A percentile compares a stretch with the other conserved stretches of the same genome.
These are phyloP conservation scores for Osmanthus fragrans DNA, from an alignment of 257 asterid genomes.

Conservation along the genomic window DNA sequence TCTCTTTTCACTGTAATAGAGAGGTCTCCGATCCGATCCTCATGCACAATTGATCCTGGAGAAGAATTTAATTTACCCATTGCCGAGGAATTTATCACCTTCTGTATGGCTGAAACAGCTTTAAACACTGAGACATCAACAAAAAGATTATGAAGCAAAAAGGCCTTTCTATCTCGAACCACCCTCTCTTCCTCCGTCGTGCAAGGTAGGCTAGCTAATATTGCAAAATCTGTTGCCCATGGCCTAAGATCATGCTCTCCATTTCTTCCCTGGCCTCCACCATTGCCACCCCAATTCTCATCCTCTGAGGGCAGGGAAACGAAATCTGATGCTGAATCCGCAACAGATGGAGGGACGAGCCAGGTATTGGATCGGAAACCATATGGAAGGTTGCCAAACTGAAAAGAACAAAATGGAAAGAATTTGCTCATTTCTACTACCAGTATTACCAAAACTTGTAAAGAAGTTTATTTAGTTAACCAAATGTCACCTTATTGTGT, in stretches of 20 bases:
- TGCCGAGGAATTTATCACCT: constrained; percentile 50
- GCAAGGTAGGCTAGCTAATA: constrained; percentile 82
- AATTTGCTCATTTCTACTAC: constrained; percentile 34
- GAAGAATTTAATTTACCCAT: constrained; percentile 35
- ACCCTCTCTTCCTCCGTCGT: constrained; percentile 96
- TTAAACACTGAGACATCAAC: constrained; percentile 77
- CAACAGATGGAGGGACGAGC: constrained; percentile 79
- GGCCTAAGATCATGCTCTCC: constrained; percentile 84
- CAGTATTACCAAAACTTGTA: constrained; percentile 12
- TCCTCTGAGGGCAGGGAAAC: constrained; percentile 79
- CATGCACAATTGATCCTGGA: constrained; percentile 63
- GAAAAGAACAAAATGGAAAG: constrained; percentile 35
- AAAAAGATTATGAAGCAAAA: constrained; percentile 92
- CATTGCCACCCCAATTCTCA: constrained; percentile 91
- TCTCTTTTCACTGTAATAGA: constrained; percentile 68
- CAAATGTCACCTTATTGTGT: constrained; percentile 78
- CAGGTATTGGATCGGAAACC: constrained; percentile 98
- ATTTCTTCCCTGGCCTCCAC: constrained; percentile 87
- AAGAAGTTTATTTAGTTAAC: constrained; percentile 28
- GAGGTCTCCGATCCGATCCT: constrained; percentile 71
- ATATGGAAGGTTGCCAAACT: constrained; percentile 98
- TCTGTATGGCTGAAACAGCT: constrained; percentile 83
- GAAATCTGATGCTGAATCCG: constrained; percentile 52
- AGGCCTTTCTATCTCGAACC: constrained; percentile 92
- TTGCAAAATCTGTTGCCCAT: constrained; percentile 88